Conservation (phyloP, 768 basidiomycete species). For the Hypsizygus marmoreus region DNA sequence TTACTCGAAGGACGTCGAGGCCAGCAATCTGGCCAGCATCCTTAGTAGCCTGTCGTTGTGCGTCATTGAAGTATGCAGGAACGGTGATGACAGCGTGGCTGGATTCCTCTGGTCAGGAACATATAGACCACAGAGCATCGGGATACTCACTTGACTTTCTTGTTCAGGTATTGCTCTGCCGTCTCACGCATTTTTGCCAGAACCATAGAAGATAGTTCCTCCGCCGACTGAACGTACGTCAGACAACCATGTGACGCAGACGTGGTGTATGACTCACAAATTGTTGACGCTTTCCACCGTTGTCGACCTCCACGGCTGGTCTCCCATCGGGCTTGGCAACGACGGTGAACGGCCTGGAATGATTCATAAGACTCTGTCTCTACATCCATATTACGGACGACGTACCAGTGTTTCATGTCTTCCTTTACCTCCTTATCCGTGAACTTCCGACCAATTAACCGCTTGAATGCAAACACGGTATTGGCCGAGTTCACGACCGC, state of each 20-base stretch:
- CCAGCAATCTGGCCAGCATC: conserved; percentile 98
- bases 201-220: conserved; percentile 88
- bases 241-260: conserved; percentile 6
- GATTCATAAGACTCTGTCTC: conserved; percentile 2
- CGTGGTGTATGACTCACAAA: conserved; percentile 52
- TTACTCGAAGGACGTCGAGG: conserved; percentile 95
- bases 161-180: conserved; percentile 90
- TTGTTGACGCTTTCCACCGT: conserved; percentile 78
- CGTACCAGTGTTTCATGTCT: conserved; percentile 83
- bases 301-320: conserved; percentile 84
- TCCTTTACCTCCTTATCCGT: conserved; percentile 91
- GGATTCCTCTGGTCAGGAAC: too few species aligned
- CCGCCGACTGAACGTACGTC: conserved; percentile 61
- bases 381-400: conserved; percentile 6
- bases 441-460: conserved; percentile 92
- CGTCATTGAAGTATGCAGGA: conserved; percentile 99
- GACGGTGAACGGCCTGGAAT: conserved; percentile 76
- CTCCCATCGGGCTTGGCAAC: conserved; percentile 71
- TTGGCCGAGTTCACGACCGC: conserved; percentile 94
- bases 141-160: conserved; percentile 84
- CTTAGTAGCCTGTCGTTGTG: conserved; percentile 98
- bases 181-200: conserved; percentile 94
- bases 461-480: conserved; percentile 94
- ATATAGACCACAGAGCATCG: neutral
- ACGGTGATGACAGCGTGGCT: conserved; percentile 93